phyloP scores from a whole-genome alignment of 2,329 filamentous ascomycete genomes.

The Scedosporium minutisporum region DNA sequence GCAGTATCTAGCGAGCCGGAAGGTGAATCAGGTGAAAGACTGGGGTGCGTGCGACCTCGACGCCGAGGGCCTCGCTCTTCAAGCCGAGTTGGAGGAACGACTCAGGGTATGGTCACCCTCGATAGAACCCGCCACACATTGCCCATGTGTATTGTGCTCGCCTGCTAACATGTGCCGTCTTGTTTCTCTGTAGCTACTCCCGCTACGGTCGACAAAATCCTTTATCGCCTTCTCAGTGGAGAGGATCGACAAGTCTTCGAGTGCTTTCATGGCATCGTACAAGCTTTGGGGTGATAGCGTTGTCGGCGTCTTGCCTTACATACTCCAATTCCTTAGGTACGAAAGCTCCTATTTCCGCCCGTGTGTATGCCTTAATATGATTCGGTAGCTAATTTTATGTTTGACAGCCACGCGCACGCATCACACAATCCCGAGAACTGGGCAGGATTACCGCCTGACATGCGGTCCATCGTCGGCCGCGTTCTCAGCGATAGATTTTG shows the following conservation, averaged over 20 bases:
- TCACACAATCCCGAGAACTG: constrained; percentile 84
- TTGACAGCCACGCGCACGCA: constrained; percentile 68
- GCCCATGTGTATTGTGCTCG: too few relatives aligned
- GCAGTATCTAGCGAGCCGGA: constrained; percentile 62
- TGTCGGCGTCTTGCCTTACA: constrained; percentile 70
- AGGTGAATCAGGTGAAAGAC: constrained; percentile 67
- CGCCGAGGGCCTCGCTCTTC: constrained; percentile 66
- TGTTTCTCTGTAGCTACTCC: constrained; percentile 46
- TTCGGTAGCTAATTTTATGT: constrained; percentile 5
- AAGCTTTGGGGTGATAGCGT: constrained; percentile 79
- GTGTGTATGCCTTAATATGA: not conserved
- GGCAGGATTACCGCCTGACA: constrained; percentile 63
- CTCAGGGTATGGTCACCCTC: constrained; percentile 43
- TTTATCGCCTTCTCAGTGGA: constrained; percentile 91
- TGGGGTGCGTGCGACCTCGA: constrained; percentile 76
- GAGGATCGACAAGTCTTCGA: constrained; percentile 64
- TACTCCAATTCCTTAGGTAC: constrained; percentile 72
- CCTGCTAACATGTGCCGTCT: not conserved
- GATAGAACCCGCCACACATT: not conserved
- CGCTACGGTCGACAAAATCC: constrained; percentile 79
- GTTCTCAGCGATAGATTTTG: constrained; percentile 94
- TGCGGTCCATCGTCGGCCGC: constrained; percentile 66
- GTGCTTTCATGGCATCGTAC: constrained; percentile 65
- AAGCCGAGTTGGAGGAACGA: constrained; percentile 67
- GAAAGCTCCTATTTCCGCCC: constrained; percentile 7